phyloP scores from a whole-genome alignment of 2,329 filamentous ascomycete species.

The Aspergillus pseudoterreus region DNA sequence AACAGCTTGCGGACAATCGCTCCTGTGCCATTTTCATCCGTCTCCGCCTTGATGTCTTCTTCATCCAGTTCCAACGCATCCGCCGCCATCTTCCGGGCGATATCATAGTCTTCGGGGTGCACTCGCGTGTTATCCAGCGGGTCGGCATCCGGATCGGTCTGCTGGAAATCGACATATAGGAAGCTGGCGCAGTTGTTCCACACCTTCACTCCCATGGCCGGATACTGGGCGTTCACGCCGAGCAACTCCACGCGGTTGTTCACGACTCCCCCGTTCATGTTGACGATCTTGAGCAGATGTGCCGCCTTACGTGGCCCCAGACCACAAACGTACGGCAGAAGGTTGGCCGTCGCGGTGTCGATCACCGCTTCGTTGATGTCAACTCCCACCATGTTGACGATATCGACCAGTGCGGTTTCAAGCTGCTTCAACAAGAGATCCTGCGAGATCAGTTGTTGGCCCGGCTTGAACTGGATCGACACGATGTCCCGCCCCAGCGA shows the following conservation, averaged over 20 bases:
- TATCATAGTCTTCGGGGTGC: slow-evolving; percentile 96
- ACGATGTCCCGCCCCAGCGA: slow-evolving; percentile 83
- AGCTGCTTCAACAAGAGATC: slow-evolving; percentile 83
- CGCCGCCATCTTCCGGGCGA: slow-evolving; percentile 96
- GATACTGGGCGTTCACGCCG: slow-evolving; percentile 77
- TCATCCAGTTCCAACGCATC: slow-evolving; percentile 95
- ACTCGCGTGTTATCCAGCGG: slow-evolving; percentile 96
- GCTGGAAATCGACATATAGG: slow-evolving; percentile 82
- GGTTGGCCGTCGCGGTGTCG: slow-evolving; percentile 76
- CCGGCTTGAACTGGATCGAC: slow-evolving; percentile 83
- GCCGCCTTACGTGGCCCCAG: slow-evolving; percentile 89
- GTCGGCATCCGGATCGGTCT: slow-evolving; percentile 76
- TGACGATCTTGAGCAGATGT: slow-evolving; percentile 81
- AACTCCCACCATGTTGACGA: slow-evolving; percentile 94
- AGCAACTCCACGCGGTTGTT: slow-evolving; percentile 82
- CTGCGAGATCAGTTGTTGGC: slow-evolving; percentile 81
- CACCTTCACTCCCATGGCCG: slow-evolving; percentile 81
- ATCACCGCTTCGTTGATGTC: slow-evolving; percentile 88
- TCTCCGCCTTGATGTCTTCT: slow-evolving; percentile 94
- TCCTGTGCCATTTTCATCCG: slow-evolving; percentile 81
- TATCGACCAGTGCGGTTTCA: slow-evolving; percentile 96
- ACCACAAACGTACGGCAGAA: slow-evolving; percentile 87
- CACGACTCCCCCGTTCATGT: slow-evolving; percentile 82
- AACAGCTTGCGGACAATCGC: slow-evolving; percentile 95
- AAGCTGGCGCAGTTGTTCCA: slow-evolving; percentile 98